A percentile compares a stretch with the other conserved stretches of the same genome.
phyloP scores from a whole-genome alignment of 1,139 yeast genomes.

The Yamadazyma taylorii region DNA sequence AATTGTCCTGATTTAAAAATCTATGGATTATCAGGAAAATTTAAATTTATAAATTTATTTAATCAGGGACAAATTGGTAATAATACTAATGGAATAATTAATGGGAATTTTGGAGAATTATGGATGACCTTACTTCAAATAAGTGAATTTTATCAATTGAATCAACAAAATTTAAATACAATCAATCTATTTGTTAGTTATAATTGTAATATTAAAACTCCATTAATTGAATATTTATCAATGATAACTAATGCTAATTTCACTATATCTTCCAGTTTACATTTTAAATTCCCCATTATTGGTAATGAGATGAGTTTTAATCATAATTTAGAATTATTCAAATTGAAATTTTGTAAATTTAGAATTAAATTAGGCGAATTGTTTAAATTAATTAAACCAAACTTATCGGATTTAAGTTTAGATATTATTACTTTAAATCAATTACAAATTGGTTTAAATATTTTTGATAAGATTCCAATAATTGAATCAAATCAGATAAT shows the following conservation, averaged over 20 bases:
- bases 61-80: conserved; percentile 53
- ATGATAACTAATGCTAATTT: conserved; percentile 69
- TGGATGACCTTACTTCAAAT: conserved; percentile 76
- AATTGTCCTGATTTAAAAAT: conserved; percentile 49
- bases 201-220: conserved; percentile 65
- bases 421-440: conserved; percentile 26
- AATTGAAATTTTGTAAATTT: conserved; percentile 60
- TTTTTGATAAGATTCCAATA: conserved; percentile 65
- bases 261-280: conserved; percentile 70
- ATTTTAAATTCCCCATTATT: conserved; percentile 69
- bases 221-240: conserved; percentile 67
- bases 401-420: conserved; percentile 35
- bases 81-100: conserved; percentile 17
- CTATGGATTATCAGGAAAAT: conserved; percentile 72
- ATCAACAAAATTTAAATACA: conserved; percentile 28
- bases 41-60: conserved; percentile 66
- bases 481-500: conserved; percentile 48
- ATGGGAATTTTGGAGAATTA: conserved; percentile 70
- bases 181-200: conserved; percentile 66
- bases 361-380: conserved; percentile 62
- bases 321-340: conserved; percentile 62
- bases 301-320: conserved; percentile 68
- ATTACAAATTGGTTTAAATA: conserved; percentile 53
- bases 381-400: conserved; percentile 61
- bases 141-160: conserved; percentile 48